phyloP scores from a whole-genome alignment of 768 basidiomycete species.

The Saitozyma sp. region DNA sequence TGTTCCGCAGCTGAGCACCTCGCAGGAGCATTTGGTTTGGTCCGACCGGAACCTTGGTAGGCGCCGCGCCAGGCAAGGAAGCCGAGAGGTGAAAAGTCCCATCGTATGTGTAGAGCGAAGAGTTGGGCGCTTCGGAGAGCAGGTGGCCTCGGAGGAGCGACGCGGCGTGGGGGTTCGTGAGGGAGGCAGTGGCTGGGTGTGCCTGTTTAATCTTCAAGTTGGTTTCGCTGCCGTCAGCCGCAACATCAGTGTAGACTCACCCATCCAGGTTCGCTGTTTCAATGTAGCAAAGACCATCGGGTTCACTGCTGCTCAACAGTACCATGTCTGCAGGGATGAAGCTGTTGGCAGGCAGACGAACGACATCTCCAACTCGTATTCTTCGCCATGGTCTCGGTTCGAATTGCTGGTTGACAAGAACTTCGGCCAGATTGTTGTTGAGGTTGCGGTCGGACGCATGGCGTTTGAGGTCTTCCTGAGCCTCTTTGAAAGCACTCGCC shows the following conservation, averaged over 20 bases:
- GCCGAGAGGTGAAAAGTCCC: conserved; percentile 60
- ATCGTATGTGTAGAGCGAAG: conserved; percentile 94
- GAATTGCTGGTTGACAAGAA: conserved; percentile 65
- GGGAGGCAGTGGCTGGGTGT: conserved; percentile 70
- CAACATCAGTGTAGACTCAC: conserved; percentile 55
- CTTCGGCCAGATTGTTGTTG: conserved; percentile 77
- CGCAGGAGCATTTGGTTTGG: conserved; percentile 92
- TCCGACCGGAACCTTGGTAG: conserved; percentile 79
- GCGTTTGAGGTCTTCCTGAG: conserved; percentile 95
- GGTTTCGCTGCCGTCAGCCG: conserved; percentile 67
- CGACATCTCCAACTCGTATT: conserved; percentile 84
- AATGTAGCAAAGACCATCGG: conserved; percentile 95
- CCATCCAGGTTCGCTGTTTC: conserved; percentile 98
- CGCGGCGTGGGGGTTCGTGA: conserved; percentile 76
- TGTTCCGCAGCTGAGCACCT: conserved; percentile 93
- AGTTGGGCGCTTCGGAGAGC: conserved; percentile 95
- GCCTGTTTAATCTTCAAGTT: conserved; percentile 99
- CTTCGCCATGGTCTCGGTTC: conserved; percentile 80
- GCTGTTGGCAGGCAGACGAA: conserved; percentile 85
- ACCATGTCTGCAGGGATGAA: conserved; percentile 95
- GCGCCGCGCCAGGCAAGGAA: conserved; percentile 59
- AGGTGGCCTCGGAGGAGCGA: conserved; percentile 74
- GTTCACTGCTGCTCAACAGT: conserved; percentile 84
- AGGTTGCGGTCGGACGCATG: conserved; percentile 92
- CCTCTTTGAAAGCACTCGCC: conserved; percentile 92